Conservation (phyloP, 179 eudicot species). For the Nepenthes alata region DNA sequence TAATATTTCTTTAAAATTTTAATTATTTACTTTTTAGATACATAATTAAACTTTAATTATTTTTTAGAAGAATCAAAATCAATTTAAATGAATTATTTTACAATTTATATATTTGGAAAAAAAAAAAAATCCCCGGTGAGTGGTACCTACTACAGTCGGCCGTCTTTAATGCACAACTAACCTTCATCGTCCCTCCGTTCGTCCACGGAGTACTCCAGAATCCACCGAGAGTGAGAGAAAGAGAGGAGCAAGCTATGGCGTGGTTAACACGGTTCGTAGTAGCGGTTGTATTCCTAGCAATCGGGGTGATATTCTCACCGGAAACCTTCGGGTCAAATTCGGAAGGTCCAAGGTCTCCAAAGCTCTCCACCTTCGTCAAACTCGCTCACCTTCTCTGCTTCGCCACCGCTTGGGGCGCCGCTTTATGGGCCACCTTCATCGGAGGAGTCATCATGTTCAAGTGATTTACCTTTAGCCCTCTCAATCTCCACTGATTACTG, state of each 20-base stretch:
- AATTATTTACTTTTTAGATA: too few relatives aligned
- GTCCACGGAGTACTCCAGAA: neutral
- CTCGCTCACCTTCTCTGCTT: conserved; percentile 73
- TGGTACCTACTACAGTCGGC: too few relatives aligned
- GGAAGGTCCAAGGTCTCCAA: conserved; percentile 17
- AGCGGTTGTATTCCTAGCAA: conserved; percentile 62
- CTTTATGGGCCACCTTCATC: conserved; percentile 93
- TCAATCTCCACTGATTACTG: neutral
- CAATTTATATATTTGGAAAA: too few relatives aligned
- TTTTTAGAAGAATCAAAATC: too few relatives aligned
- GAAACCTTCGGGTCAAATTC: conserved; percentile 62
- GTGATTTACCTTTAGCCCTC: conserved; percentile 13
- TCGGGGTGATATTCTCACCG: conserved; percentile 81
- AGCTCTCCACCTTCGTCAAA: conserved; percentile 28
- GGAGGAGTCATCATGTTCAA: conserved; percentile 99
- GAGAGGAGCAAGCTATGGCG: conserved; percentile 31
- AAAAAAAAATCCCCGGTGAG: too few relatives aligned
- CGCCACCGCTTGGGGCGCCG: conserved; percentile 92
- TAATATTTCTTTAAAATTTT: too few relatives aligned
- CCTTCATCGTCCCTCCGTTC: too few relatives aligned
- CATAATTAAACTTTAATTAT: too few relatives aligned
- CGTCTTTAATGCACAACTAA: too few relatives aligned
- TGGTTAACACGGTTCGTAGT: conserved; percentile 69
- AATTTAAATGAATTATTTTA: too few relatives aligned
- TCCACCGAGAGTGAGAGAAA: neutral